Evolutionary conservation across 106 monocot genomes (phyloP).

Genomic region (Acanthochlamys bracteata): DNA sequence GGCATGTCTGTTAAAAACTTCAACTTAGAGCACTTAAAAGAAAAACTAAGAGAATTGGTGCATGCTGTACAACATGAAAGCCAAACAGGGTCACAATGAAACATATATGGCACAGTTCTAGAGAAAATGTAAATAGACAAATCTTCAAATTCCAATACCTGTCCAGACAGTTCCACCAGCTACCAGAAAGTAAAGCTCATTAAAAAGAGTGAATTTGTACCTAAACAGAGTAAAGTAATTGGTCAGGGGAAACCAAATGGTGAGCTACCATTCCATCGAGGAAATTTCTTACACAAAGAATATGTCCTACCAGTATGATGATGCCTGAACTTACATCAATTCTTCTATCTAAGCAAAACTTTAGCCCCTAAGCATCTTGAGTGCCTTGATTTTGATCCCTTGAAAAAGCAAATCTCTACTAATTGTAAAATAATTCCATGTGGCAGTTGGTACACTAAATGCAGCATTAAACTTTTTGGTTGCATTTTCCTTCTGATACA

Average conservation of each 20-base stretch:
- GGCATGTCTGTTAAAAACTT: not conserved
- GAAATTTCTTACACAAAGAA: not conserved
- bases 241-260: not conserved
- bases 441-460: no score
- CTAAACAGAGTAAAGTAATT: conserved; percentile 25
- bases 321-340: not conserved
- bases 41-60: not conserved
- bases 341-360: not conserved
- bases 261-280: not conserved
- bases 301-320: not conserved
- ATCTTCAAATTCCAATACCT: conserved; percentile 38
- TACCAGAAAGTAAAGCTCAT: conserved; percentile 97
- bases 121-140: not conserved
- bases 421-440: no score
- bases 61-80: not conserved
- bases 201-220: conserved; percentile 98
- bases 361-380: no score
- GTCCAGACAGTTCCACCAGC: conserved; percentile 99
- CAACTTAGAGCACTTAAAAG: not conserved
- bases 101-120: no score
- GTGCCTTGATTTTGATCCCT: no score
- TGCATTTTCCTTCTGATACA: no score
- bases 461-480: no score
- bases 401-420: no score
- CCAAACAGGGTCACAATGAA: not conserved